Conservation (phyloP, 345 rosid genomes). For the Brassica incana region DNA sequence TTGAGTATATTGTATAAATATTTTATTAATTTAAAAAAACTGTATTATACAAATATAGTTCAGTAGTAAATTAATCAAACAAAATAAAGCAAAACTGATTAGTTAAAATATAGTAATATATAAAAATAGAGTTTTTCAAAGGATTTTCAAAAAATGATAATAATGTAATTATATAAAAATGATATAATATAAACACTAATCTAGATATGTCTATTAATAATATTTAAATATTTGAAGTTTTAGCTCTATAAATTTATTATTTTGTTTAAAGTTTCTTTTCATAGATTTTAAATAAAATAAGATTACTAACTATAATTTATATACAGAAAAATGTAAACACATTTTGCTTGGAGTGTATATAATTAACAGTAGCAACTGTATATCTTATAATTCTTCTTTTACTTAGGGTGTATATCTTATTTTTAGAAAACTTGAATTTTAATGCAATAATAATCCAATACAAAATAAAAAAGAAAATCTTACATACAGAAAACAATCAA, state of each 20-base stretch:
- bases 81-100: neutral
- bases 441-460: neutral
- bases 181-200: neutral
- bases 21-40: too few species aligned
- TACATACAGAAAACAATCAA: neutral
- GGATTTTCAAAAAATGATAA: too few species aligned
- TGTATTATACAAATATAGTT: neutral
- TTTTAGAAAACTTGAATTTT: neutral
- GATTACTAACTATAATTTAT: neutral
- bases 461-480: neutral
- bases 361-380: neutral
- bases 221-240: neutral
- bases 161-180: too few species aligned
- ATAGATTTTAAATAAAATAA: neutral
- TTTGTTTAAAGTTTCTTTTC: neutral
- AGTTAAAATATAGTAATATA: neutral
- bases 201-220: neutral
- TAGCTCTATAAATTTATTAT: neutral
- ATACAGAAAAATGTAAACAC: neutral
- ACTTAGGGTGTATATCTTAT: neutral
- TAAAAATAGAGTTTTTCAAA: too few species aligned
- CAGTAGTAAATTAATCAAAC: neutral
- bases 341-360: conserved; percentile 1
- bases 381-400: neutral
- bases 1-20: neutral